A percentile compares a stretch with the other conserved stretches of the same genome.
Evolutionary conservation across 768 basidiomycete genomes (phyloP).

Genomic region (Mycena maculata): DNA sequence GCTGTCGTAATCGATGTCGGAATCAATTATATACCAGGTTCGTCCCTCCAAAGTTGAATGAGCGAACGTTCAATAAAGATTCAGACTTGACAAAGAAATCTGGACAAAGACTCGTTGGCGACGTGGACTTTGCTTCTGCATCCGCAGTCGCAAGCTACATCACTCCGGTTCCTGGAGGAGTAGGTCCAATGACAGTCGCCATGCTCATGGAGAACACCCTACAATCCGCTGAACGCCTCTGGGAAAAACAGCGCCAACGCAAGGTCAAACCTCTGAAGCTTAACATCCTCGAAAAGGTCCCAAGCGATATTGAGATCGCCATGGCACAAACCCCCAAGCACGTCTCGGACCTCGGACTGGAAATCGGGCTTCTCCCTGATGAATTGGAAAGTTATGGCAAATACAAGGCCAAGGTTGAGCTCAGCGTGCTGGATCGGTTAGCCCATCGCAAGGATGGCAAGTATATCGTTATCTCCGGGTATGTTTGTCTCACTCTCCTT

Average conservation of each 20-base stretch:
- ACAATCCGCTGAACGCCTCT: constrained; percentile 83
- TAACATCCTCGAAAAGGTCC: constrained; percentile 85
- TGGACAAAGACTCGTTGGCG: constrained; percentile 95
- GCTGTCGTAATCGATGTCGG: constrained; percentile 98
- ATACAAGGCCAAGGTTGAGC: constrained; percentile 97
- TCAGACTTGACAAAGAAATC: constrained; percentile 91
- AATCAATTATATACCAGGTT: constrained; percentile 94
- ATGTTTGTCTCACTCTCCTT: constrained; percentile 36
- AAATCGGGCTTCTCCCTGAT: constrained; percentile 86
- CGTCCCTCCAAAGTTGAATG: constrained; percentile 14
- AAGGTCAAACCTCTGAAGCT: constrained; percentile 85
- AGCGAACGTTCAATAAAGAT: neutral
- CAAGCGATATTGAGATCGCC: constrained; percentile 96
- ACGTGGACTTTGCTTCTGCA: constrained; percentile 90
- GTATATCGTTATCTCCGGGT: constrained; percentile 96
- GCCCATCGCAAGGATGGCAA: constrained; percentile 91
- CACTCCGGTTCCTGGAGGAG: constrained; percentile 98
- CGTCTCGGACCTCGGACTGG: constrained; percentile 82
- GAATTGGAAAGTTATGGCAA: constrained; percentile 95
- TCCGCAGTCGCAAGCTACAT: constrained; percentile 85
- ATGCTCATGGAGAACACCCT: constrained; percentile 97
- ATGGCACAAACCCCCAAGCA: constrained; percentile 95
- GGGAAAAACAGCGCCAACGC: constrained; percentile 72
- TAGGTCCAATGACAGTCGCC: constrained; percentile 99
- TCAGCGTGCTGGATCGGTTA: constrained; percentile 87